Conservation (phyloP, 2,329 filamentous ascomycete genomes). For the Claviceps lovelessii region DNA sequence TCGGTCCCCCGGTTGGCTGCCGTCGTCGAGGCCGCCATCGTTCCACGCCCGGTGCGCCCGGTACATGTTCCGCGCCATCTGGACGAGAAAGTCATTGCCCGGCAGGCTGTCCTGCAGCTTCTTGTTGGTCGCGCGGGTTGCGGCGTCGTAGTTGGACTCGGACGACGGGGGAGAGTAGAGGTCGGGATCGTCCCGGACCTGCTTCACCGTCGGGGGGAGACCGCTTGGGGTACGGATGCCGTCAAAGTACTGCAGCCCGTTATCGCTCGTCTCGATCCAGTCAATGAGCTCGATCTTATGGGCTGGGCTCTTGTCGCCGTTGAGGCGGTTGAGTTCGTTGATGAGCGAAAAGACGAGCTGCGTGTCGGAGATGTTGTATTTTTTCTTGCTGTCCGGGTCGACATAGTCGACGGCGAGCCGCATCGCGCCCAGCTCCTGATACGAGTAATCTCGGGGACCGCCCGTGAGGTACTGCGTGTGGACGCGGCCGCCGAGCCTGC, state of each 20-base stretch:
- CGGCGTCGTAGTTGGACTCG: conserved; percentile 15
- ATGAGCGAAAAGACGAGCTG: conserved; percentile 51
- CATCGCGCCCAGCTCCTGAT: conserved; percentile 56
- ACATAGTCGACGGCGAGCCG: conserved; percentile 42
- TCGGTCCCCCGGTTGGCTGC: conserved; percentile 35
- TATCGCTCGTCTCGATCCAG: conserved; percentile 43
- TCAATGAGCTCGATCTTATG: conserved; percentile 45
- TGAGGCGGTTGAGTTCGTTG: conserved; percentile 43
- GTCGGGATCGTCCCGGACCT: conserved; percentile 31
- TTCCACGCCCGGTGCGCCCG: conserved; percentile 27
- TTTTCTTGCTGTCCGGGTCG: conserved; percentile 35
- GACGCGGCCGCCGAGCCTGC: conserved; percentile 48
- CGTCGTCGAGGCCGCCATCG: conserved; percentile 21
- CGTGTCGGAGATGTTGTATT: conserved; percentile 45
- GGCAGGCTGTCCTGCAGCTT: conserved; percentile 23
- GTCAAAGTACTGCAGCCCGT: conserved; percentile 36
- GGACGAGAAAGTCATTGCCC: conserved; percentile 20
- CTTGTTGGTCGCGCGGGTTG: conserved; percentile 19
- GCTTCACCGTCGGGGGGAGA: conserved; percentile 34
- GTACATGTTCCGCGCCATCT: conserved; percentile 29
- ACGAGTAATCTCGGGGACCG: conserved; percentile 47
- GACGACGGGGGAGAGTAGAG: conserved; percentile 17
- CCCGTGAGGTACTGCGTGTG: conserved; percentile 48
- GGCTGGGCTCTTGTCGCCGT: conserved; percentile 29
- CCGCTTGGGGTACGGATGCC: conserved; percentile 35